A percentile compares a stretch with the other conserved stretches of the same genome.
These are phyloP conservation scores for Ceratocystis albifundus DNA, from an alignment of 2,329 filamentous ascomycete genomes.

Conservation along the genomic window DNA sequence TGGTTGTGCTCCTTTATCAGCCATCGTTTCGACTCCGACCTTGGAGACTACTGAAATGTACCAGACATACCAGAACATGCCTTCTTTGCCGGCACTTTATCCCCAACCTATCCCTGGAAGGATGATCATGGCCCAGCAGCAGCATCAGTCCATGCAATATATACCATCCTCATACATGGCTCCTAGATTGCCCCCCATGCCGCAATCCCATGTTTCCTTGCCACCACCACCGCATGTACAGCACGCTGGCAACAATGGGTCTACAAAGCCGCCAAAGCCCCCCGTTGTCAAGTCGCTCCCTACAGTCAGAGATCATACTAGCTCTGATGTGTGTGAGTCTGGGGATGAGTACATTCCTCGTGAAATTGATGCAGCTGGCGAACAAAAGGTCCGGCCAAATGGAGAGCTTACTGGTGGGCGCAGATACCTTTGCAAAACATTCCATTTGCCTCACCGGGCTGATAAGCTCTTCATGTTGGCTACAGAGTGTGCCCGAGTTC, in stretches of 20 bases:
- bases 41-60: conserved; percentile 18
- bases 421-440: conserved; percentile 86
- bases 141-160: conserved; percentile 36
- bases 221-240: neutral
- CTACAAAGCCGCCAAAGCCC: conserved; percentile 73
- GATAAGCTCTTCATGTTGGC: conserved; percentile 98
- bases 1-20: neutral
- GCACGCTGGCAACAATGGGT: conserved; percentile 35
- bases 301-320: conserved; percentile 93
- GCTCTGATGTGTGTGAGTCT: conserved; percentile 78
- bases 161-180: conserved; percentile 25
- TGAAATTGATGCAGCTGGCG: conserved; percentile 83
- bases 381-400: conserved; percentile 80
- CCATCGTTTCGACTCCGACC: conserved; percentile 14
- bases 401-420: conserved; percentile 72
- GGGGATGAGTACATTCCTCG: conserved; percentile 91
- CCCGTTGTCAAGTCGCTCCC: conserved; percentile 62
- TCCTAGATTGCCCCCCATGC: conserved; percentile 29
- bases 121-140: conserved; percentile 43
- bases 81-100: neutral
- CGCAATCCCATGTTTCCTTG: conserved; percentile 26
- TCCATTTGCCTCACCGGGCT: conserved; percentile 78
- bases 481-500: conserved; percentile 86
- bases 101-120: conserved; percentile 36
- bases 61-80: neutral